phyloP scores from a whole-genome alignment of 768 basidiomycete genomes.

The Coprinopsis sp. region DNA sequence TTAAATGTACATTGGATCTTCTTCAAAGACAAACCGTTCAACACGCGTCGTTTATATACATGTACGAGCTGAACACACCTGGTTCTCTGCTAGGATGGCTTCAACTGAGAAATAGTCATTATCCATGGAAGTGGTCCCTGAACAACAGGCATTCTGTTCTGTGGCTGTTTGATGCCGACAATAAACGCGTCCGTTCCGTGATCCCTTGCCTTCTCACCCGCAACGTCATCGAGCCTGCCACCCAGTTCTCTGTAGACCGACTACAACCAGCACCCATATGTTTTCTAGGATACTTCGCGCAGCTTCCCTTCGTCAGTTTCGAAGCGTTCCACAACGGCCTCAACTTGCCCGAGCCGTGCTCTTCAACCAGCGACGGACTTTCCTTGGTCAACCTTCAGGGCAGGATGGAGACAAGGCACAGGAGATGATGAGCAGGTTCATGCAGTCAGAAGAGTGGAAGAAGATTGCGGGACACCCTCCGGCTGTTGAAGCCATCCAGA shows the following conservation, averaged over 20 bases:
- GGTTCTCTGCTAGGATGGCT: conserved; percentile 88
- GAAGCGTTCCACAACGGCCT: not conserved
- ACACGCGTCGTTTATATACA: not conserved
- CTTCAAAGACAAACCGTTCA: conserved; percentile 30
- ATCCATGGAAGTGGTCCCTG: conserved; percentile 52
- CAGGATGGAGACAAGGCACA: not conserved
- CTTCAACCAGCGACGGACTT: not conserved
- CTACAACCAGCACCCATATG: not conserved
- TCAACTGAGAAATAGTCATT: conserved; percentile 91
- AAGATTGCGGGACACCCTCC: conserved; percentile 48
- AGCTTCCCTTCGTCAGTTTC: not conserved
- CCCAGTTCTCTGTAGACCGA: conserved; percentile 3
- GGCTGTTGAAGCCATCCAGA: conserved; percentile 43
- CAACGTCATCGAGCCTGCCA: too few relatives aligned
- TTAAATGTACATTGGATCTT: conserved; percentile 95
- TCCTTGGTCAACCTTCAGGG: not conserved
- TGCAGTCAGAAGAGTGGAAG: conserved; percentile 13
- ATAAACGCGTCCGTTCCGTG: too few relatives aligned
- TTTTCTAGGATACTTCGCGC: not conserved
- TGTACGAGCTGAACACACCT: conserved; percentile 42
- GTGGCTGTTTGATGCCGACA: too few relatives aligned
- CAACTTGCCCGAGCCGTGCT: not conserved
- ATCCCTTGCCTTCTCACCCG: too few relatives aligned
- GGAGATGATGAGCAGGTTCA: conserved; percentile 1
- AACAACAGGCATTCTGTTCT: too few relatives aligned